A percentile compares a stretch with the other conserved stretches of the same genome.
These are phyloP conservation scores for Daldinia sp. DNA, from an alignment of 2,329 filamentous ascomycete genomes.

Conservation along the genomic window DNA sequence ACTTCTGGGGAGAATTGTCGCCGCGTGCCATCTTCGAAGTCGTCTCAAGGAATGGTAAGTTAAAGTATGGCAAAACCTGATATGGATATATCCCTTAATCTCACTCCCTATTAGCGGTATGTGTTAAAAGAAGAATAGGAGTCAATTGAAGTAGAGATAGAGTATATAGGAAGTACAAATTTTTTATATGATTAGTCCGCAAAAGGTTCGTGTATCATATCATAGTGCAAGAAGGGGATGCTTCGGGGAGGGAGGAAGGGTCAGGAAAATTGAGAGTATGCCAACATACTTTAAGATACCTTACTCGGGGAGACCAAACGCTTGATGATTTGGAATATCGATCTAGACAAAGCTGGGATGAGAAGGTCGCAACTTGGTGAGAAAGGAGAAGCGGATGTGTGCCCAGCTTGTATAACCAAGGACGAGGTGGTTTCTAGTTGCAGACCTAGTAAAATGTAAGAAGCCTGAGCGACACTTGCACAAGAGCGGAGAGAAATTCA, in stretches of 20 bases:
- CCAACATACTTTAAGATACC: neutral
- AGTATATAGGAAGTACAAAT: neutral
- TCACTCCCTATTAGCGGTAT: neutral
- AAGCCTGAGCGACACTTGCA: neutral
- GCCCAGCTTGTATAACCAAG: neutral
- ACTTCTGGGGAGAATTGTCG: slow-evolving; percentile 27
- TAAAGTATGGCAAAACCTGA: too few relatives aligned
- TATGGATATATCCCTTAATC: neutral
- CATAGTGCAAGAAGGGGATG: too few relatives aligned
- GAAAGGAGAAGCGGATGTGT: neutral
- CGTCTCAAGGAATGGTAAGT: neutral
- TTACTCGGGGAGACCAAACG: neutral
- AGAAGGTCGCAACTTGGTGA: too few relatives aligned
- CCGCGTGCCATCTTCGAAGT: neutral
- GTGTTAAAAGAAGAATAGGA: neutral
- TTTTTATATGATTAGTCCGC: neutral
- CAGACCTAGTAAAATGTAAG: neutral
- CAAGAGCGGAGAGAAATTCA: neutral
- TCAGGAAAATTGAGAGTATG: neutral
- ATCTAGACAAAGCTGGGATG: neutral
- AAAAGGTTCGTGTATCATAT: neutral
- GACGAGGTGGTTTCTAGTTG: neutral
- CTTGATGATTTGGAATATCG: neutral
- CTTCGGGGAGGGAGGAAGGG: neutral
- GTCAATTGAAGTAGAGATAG: neutral